Evolutionary conservation across 805 yeast species (phyloP).

Genomic region (Clavispora phyllophila): DNA sequence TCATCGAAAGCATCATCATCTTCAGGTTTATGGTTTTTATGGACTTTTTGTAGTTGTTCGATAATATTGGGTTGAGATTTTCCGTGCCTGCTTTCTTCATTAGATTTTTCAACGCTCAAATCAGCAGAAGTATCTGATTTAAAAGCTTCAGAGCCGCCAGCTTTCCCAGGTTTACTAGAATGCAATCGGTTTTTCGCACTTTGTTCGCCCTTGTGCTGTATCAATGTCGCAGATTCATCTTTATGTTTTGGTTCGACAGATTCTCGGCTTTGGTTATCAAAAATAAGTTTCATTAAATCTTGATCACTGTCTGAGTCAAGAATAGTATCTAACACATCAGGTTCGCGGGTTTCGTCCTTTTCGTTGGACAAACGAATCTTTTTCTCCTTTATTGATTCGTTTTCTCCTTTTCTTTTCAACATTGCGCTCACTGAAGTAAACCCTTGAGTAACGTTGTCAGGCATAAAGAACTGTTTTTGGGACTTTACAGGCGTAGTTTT

Average conservation of each 20-base stretch:
- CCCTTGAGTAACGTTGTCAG: conserved; percentile 64
- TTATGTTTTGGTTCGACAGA: no score
- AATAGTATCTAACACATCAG: conserved; percentile 10
- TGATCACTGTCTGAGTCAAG: conserved; percentile 12
- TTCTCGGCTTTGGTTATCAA: no score
- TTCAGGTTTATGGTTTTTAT: not conserved
- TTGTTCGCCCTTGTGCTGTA: no score
- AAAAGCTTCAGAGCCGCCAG: not conserved
- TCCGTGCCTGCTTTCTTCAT: not conserved
- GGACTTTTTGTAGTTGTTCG: not conserved
- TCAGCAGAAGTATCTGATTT: not conserved
- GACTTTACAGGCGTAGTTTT: conserved; percentile 4
- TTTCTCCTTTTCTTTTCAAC: conserved; percentile 21
- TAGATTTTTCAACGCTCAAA: not conserved
- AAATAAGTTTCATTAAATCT: conserved; percentile 2
- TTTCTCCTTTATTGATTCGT: conserved; percentile 3
- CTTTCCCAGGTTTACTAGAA: no score
- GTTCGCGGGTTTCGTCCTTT: not conserved
- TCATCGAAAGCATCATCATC: conserved; percentile 9
- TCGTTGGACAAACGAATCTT: not conserved
- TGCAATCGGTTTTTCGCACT: no score
- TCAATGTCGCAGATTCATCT: no score
- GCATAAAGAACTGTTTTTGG: conserved; percentile 60
- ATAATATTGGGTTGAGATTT: not conserved
- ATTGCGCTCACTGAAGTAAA: conserved; percentile 49